Evolutionary conservation across 106 monocot species (phyloP).

Genomic region (Iris macrosiphon): DNA sequence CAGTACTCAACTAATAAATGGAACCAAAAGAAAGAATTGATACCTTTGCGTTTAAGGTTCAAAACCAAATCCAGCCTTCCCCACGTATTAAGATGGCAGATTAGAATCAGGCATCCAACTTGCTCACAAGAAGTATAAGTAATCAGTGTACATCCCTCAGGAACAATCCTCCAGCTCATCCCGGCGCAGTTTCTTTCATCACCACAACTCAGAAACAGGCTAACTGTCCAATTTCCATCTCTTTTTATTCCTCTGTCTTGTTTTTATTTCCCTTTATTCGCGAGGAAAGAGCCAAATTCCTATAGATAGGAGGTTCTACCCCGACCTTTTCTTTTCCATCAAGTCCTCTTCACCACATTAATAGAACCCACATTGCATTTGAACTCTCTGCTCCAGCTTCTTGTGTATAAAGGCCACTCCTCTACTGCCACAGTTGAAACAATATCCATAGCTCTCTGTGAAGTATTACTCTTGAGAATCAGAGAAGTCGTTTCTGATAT

Average conservation of each 20-base stretch:
- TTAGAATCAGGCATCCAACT: no score
- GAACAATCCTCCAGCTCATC: neutral
- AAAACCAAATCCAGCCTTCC: conserved; percentile 4
- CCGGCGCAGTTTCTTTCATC: conserved; percentile 2
- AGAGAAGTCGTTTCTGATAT: neutral
- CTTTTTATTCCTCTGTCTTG: neutral
- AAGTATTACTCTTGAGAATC: conserved; percentile 3
- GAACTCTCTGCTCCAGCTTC: conserved; percentile 3
- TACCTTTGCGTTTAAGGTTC: neutral
- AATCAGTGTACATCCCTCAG: conserved; percentile 1
- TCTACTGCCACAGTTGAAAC: conserved; percentile 3
- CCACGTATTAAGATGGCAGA: no score
- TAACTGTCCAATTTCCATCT: neutral
- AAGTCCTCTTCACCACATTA: conserved; percentile 10
- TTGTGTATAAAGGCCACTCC: neutral
- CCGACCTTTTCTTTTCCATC: neutral
- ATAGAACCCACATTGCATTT: conserved; percentile 3
- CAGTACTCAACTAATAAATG: neutral
- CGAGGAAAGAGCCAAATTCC: conserved; percentile 2
- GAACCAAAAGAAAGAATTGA: neutral
- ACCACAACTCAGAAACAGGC: neutral
- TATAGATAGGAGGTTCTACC: neutral
- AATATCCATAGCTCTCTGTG: neutral
- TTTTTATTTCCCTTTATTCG: conserved; percentile 1
- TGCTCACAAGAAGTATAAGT: neutral